phyloP scores from a whole-genome alignment of 345 rosid genomes.

The Firmiana major region DNA sequence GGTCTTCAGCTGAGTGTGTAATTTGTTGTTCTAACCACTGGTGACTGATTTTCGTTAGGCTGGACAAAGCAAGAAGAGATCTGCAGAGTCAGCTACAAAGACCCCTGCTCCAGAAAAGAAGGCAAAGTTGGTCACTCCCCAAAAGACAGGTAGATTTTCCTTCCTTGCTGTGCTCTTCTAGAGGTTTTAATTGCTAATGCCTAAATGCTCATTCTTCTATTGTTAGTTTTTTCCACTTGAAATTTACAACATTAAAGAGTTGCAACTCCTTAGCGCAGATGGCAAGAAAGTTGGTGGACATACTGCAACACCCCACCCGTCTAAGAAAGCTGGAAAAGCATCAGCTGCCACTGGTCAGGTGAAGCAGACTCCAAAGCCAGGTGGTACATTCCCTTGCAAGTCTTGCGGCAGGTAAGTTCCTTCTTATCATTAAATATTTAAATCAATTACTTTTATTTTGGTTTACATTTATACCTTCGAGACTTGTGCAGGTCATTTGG shows the following conservation, averaged over 20 bases:
- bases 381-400: slow-evolving; percentile 44
- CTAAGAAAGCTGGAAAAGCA: slow-evolving; percentile 51
- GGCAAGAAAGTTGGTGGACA: slow-evolving; percentile 54
- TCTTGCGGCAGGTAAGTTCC: slow-evolving; percentile 52
- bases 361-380: slow-evolving; percentile 46
- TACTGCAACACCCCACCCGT: slow-evolving; percentile 75
- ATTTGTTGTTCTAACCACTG: not conserved
- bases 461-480: not conserved
- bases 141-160: slow-evolving; percentile 52
- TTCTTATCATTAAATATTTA: not conserved
- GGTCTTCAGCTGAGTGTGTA: too few species aligned
- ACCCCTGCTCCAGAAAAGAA: slow-evolving; percentile 57
- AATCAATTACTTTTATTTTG: not conserved
- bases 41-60: not conserved
- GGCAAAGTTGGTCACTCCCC: slow-evolving; percentile 61
- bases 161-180: not conserved
- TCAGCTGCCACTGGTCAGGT: slow-evolving; percentile 36
- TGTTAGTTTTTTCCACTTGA: not conserved
- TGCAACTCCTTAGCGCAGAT: slow-evolving; percentile 33
- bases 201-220: not conserved
- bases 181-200: not conserved
- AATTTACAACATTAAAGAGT: not conserved
- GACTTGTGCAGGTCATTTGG: slow-evolving; percentile 44
- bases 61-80: slow-evolving; percentile 65
- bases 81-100: slow-evolving; percentile 44